Conservation (phyloP, 306 rosid species). For the Albizia julibrissin region DNA sequence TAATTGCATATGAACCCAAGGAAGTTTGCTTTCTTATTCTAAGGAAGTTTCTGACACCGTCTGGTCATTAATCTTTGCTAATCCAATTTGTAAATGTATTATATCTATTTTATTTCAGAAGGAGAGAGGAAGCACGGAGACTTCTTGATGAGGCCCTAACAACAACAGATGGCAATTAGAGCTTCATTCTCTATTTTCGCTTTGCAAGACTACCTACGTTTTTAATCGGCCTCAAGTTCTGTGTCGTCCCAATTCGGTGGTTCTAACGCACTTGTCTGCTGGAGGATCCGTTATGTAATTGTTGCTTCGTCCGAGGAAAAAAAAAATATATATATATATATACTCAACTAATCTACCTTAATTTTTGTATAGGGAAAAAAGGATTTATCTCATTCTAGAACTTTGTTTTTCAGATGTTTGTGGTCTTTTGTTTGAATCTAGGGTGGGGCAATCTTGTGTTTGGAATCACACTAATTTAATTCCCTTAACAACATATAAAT, state of each 20-base stretch:
- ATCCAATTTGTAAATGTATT: neutral
- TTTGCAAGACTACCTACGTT: neutral
- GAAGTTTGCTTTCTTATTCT: neutral
- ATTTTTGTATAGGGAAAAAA: neutral
- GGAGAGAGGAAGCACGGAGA: conserved; percentile 83
- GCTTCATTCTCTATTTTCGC: neutral
- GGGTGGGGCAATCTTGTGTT: neutral
- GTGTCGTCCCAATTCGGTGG: neutral
- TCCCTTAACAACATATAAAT: neutral
- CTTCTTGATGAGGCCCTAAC: conserved; percentile 78
- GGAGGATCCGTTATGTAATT: neutral
- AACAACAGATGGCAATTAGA: conserved; percentile 59
- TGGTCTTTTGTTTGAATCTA: neutral
- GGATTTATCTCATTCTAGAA: neutral
- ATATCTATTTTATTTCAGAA: conserved; percentile 42
- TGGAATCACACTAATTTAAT: too few species aligned
- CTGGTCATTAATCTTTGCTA: neutral
- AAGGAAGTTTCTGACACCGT: neutral
- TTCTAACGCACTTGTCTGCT: neutral
- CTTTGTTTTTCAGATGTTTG: neutral
- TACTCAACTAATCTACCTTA: neutral
- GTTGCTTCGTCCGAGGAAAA: neutral
- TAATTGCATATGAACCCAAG: neutral
- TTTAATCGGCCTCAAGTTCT: neutral
- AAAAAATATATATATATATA: too few species aligned